Evolutionary conservation across 352 stramenopile species (phyloP), one percentile per base, ranked within the genome.

Genomic region (Pythium angustatum): DNA sequence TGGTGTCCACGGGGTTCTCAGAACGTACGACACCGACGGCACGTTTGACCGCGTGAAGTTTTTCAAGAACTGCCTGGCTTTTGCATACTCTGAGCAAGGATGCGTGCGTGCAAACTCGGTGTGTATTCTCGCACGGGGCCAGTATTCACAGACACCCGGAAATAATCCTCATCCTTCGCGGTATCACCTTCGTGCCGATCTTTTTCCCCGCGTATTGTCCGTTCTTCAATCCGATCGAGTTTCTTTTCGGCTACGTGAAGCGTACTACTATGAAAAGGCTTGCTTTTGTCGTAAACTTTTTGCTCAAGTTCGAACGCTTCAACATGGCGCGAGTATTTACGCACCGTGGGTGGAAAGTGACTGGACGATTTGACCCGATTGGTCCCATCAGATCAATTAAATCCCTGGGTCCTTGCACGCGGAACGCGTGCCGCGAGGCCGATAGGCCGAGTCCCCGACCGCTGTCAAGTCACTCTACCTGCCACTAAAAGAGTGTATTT

Each of bases 41-140:
- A 79, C 66, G 3, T 77, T 79, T 56, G 69, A 73, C 48, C 49
- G 66, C 0, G 14, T 66, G 10, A 45, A 66, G 14, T 80, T 78
- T 48, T 24, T 68, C 5, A 34, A 24, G 22, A 68, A 60, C 34
- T 76, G 66, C 31, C 60, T 62, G 27, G 41, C 54, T 17, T 72
- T 80, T n/a, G 62, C 9, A 43, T 30, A 44, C 45, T 38, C 21
- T 10, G n/a, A 43, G 36, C 15, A 17, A 21, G 36, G 36, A 43
- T 9, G 26, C 36, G 69, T 76, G 17, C 50, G 60, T 22, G 60
- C 43, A 8, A 64, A 71, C 26, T 80, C 69, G 3, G 69, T 71
- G 2, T 80, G 69, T 62, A 67, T 80, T 24, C 41, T 77, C 19
- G n/a, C n/a, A n/a, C n/a, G n/a, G n/a, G n/a, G n/a, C n/a, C n/a